Base-by-base conservation (phyloP, 257 asterid genomes). In the Leonotis leonurus region DNA sequence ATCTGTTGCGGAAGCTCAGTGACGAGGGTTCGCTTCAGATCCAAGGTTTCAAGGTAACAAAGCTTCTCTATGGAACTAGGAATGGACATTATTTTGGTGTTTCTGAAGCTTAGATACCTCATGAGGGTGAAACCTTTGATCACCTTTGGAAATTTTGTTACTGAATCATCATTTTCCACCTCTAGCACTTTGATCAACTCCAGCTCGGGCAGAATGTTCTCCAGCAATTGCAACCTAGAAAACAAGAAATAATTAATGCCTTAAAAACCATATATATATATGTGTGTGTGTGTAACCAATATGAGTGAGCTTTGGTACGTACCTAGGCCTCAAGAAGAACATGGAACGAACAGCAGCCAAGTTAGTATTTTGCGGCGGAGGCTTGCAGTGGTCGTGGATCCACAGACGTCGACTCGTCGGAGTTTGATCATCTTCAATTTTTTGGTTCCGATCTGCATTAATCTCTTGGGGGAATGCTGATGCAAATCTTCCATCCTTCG, bases 351-450 rank as follows among this genome's bases (percentile, higher is more conserved):
- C 52, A 5, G 51, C 44, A 20, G 2, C n/a, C 9, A 17, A 41
- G 51, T 57, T 33, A 8, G n/a, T 12, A 18, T 3, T 7, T 10
- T 0, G 49, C 0, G 70, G 61, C 41, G 45, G 56, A 48, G 7
- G 36, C 24, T 64, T 35, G 73, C 48, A 16, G 22, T 44, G 60
- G 8, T 48, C 53, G 10, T 65, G 78, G 52, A 75, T 27, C 1
- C 77, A 74, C 13, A 80, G 29, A 17, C 84, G 77, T 3, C 84
- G 73, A n/a, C n/a, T n/a, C n/a, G n/a, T n/a, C n/a, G n/a, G n/a
- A n/a, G n/a, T n/a, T n/a, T n/a, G n/a, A n/a, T n/a, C n/a, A n/a
- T n/a, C n/a, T n/a, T n/a, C n/a, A n/a, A n/a, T n/a, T n/a, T n/a
- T n/a, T n/a, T n/a, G n/a, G n/a, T n/a, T n/a, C n/a, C n/a, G n/a